A percentile compares a stretch with the other conserved stretches of the same genome.
Evolutionary conservation across 1,284 basidiomycete genomes (phyloP).

Genomic region (Ustilago sp.): DNA sequence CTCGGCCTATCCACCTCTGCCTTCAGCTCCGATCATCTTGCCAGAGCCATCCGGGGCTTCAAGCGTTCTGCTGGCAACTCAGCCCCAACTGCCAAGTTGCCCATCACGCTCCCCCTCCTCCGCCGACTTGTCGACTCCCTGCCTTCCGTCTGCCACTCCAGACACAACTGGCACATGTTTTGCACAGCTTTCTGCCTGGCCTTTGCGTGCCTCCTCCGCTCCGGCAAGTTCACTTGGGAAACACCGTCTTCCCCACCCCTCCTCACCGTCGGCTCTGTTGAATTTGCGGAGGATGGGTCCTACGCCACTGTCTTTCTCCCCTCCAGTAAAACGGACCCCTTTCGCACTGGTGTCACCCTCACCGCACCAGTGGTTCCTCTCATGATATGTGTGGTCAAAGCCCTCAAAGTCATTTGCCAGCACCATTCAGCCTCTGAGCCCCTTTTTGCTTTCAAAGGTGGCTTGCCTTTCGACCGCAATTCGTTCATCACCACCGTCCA

Average conservation of each 20-base stretch:
- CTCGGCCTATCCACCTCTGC: neutral
- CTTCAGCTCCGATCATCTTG: neutral
- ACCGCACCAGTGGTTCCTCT: neutral
- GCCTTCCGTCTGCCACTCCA: neutral
- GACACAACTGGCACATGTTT: neutral
- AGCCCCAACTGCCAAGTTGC: neutral
- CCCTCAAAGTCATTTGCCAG: neutral
- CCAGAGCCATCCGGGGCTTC: neutral
- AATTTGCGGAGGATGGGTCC: neutral
- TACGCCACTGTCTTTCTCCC: neutral
- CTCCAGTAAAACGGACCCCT: neutral
- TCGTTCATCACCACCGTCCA: neutral
- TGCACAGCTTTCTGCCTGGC: neutral
- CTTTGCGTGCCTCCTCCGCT: neutral
- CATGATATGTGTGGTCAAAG: neutral
- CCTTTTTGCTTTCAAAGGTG: neutral
- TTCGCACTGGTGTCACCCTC: neutral
- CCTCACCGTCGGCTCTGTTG: neutral
- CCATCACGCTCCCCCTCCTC: neutral
- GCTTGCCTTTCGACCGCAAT: neutral
- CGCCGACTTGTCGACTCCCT: neutral
- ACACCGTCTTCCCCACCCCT: neutral
- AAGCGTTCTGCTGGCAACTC: neutral
- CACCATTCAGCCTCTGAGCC: neutral
- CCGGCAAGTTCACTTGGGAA: neutral